Base-by-base conservation (phyloP, 345 rosid genomes). In the Boechera retrofracta region DNA sequence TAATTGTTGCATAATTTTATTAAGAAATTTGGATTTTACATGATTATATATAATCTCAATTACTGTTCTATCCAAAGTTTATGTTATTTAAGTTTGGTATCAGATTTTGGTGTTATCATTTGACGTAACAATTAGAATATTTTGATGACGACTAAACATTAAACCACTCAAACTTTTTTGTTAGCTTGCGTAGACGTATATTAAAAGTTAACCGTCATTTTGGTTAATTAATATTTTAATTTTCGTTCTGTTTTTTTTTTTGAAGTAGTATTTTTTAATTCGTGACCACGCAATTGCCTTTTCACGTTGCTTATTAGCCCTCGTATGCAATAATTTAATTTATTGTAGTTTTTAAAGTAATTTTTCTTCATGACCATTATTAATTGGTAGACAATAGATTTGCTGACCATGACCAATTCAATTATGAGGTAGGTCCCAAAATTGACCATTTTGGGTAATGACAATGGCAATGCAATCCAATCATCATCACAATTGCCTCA, bases 371-470 rank as follows among this genome's bases (percentile, higher is more conserved):
- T 48, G 42, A 16, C 15, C 0, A 13, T 5, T 33, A 26, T 15
- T 36, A 42, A 64, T 53, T 64, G 36, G 48, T 47, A 7, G 54
- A 63, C 69, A 3, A 31, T 41, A 73, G 77, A 64, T 73, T 41
- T 21, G 13, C 29, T 51, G 63, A 64, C 31, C 16, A 41, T 61
- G 69, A 26, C 65, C 36, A 21, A 5, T 55, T 74, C 15, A 54
- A 42, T 64, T 44, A 42, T 32, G 2, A 65, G 15, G 18, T 42
- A 2, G 78, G 78, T 74, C 78, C 78, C 58, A 31, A 41, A 65
- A 74, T 44, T 9, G 79, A 38, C 79, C 60, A 35, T 58, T 47
- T 53, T 4, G 21, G 4, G 38, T 54, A 41, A 15, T 74, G 21
- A 64, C 28, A 18, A 18, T 11, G 12, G 1, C 52, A 75, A 48